A percentile compares a stretch with the other conserved stretches of the same genome.
Evolutionary conservation across 768 basidiomycete species (phyloP).

Genomic region (Pholiota molesta): DNA sequence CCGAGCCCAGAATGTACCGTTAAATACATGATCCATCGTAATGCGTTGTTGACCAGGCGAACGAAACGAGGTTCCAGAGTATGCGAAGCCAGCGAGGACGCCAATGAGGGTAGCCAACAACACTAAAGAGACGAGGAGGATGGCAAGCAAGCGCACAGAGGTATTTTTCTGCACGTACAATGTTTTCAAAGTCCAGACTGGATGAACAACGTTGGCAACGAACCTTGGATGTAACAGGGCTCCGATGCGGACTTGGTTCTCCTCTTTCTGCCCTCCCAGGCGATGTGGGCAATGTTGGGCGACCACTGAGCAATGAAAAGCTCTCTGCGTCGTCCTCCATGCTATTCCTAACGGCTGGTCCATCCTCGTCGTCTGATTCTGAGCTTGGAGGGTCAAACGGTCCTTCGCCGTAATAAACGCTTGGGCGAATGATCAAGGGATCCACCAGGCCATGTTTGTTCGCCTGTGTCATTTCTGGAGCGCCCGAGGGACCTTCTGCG

Average conservation of each 20-base stretch:
- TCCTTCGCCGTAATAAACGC: constrained; percentile 72
- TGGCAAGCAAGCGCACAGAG: constrained; percentile 63
- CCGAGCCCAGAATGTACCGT: constrained; percentile 76
- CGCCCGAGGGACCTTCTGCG: constrained; percentile 15
- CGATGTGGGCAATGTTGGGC: constrained; percentile 20
- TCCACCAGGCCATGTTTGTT: constrained; percentile 22
- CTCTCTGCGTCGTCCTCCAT: constrained; percentile 26
- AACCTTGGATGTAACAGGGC: constrained; percentile 22
- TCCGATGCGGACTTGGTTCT: constrained; percentile 21
- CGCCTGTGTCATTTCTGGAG: constrained; percentile 28
- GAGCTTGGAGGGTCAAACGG: constrained; percentile 80
- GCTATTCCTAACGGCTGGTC: constrained; percentile 27
- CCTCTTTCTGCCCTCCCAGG: constrained; percentile 35
- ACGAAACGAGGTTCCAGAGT: constrained; percentile 56
- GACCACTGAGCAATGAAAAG: constrained; percentile 20
- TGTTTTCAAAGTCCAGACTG: neutral
- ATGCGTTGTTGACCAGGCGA: constrained; percentile 63
- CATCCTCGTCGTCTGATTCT: constrained; percentile 72
- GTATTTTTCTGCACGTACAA: constrained; percentile 41
- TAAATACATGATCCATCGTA: constrained; percentile 90
- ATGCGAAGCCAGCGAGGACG: constrained; percentile 74
- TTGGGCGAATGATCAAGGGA: constrained; percentile 26
- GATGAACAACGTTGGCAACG: neutral
- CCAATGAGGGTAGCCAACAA: constrained; percentile 70
- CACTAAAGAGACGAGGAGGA: constrained; percentile 62